Percentiles rank a stretch among this genome's conserved stretches.
Conservation (phyloP, 306 rosid species). For the Vigna radiata region DNA sequence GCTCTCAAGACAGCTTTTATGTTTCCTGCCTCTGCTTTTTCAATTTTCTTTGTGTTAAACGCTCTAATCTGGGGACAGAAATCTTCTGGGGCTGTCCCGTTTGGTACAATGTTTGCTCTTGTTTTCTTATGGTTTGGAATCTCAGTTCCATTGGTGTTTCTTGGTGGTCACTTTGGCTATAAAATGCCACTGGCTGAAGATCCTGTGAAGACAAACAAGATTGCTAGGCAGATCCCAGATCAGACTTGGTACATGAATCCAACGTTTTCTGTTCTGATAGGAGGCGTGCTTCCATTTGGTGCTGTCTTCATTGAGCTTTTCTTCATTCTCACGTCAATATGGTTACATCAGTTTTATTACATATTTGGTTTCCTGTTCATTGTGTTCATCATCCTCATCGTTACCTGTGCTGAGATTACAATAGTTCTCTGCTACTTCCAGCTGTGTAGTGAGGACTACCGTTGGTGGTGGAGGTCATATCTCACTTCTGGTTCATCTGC, state of each 20-base stretch:
- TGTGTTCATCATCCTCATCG: conserved; percentile 81
- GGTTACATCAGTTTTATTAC: conserved; percentile 92
- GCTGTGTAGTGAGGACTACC: conserved; percentile 93
- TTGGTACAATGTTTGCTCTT: conserved; percentile 96
- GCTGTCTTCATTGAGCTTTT: conserved; percentile 95
- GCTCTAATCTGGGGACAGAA: conserved; percentile 90
- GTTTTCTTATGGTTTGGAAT: conserved; percentile 94
- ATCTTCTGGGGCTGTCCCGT: conserved; percentile 96
- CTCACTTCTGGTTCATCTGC: conserved; percentile 95
- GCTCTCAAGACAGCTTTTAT: conserved; percentile 76
- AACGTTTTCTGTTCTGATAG: conserved; percentile 67
- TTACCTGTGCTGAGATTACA: conserved; percentile 95
- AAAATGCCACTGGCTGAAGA: conserved; percentile 69
- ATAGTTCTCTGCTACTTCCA: conserved; percentile 98
- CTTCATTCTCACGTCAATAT: conserved; percentile 93
- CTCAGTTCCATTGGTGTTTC: conserved; percentile 86
- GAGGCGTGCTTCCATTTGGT: conserved; percentile 92
- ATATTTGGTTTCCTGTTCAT: conserved; percentile 89
- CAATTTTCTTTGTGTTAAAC: conserved; percentile 80
- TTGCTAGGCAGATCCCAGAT: conserved; percentile 86
- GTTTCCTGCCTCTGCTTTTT: conserved; percentile 75
- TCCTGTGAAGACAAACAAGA: conserved; percentile 88
- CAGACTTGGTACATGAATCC: conserved; percentile 94
- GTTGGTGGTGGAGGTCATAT: conserved; percentile 98
- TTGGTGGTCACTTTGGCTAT: conserved; percentile 78